Conservation (phyloP, 352 stramenopile species). For the Globisporangium apiculatum region DNA sequence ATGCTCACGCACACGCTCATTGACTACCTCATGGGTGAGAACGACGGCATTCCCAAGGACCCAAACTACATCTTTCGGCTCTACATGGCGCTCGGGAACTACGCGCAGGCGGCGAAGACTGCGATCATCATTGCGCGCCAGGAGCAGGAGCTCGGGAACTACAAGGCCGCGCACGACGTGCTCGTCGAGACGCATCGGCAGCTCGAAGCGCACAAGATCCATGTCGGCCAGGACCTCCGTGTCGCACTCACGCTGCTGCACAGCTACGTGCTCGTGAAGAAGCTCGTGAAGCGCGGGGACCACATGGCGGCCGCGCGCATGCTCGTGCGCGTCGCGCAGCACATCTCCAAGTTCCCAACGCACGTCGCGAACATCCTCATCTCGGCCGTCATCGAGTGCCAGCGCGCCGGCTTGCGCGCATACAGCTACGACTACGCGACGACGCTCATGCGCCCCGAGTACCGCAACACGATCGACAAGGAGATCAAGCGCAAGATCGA, state of each 20-base stretch:
- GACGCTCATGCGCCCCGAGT: slow-evolving; percentile 87
- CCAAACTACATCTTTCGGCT: slow-evolving; percentile 93
- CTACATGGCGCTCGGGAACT: slow-evolving; percentile 94
- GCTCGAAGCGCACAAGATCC: slow-evolving; percentile 79
- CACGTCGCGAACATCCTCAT: slow-evolving; percentile 91
- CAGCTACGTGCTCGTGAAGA: slow-evolving; percentile 92
- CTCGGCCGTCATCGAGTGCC: slow-evolving; percentile 91
- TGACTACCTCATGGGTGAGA: slow-evolving; percentile 94
- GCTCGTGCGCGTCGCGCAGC: slow-evolving; percentile 86
- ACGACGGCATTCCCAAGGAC: slow-evolving; percentile 91
- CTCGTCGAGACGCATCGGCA: slow-evolving; percentile 88
- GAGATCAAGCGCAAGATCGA: slow-evolving; percentile 93
- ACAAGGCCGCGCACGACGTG: slow-evolving; percentile 89
- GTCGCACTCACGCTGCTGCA: slow-evolving; percentile 88
- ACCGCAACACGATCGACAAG: slow-evolving; percentile 84
- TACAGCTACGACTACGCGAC: slow-evolving; percentile 91
- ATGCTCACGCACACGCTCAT: slow-evolving; percentile 94
- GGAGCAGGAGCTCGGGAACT: slow-evolving; percentile 92
- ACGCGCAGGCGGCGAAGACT: slow-evolving; percentile 89
- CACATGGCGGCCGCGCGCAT: slow-evolving; percentile 84
- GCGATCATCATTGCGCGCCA: slow-evolving; percentile 92
- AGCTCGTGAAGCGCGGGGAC: slow-evolving; percentile 84
- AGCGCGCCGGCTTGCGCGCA: slow-evolving; percentile 84
- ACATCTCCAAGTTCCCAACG: slow-evolving; percentile 90
- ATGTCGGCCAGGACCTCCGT: slow-evolving; percentile 86